Percentiles rank a stretch among this genome's conserved stretches.
These are phyloP conservation scores for Backusella macrospora DNA, from an alignment of 192 early-diverging fungal genomes.

Conservation along the genomic window DNA sequence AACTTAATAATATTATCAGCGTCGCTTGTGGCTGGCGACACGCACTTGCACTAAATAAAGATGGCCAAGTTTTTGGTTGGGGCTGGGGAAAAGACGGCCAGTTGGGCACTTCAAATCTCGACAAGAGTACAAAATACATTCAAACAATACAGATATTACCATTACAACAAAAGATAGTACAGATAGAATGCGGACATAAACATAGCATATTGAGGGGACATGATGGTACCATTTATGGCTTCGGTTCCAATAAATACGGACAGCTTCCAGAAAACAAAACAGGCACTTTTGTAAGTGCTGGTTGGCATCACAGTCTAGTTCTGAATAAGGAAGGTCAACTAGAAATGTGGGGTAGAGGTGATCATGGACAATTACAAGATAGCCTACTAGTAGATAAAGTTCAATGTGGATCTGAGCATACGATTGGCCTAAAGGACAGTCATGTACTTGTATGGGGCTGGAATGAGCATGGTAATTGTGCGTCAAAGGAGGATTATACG, in stretches of 20 bases:
- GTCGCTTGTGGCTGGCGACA: conserved; percentile 71
- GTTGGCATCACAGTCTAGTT: conserved; percentile 63
- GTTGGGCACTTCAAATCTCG: conserved; percentile 38
- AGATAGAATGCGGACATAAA: conserved; percentile 66
- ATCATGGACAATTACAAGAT: conserved; percentile 64
- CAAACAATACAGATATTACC: conserved; percentile 26
- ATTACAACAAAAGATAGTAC: conserved; percentile 38
- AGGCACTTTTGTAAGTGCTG: conserved; percentile 47
- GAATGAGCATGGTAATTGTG: conserved; percentile 96
- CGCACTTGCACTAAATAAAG: conserved; percentile 50
- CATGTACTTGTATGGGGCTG: conserved; percentile 79
- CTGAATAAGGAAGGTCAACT: conserved; percentile 38
- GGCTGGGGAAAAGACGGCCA: conserved; percentile 64
- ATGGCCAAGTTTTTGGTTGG: conserved; percentile 50
- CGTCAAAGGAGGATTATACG: conserved; percentile 43
- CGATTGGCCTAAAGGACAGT: conserved; percentile 53
- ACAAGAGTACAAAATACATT: conserved; percentile 29
- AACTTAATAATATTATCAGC: conserved; percentile 38
- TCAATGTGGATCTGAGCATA: conserved; percentile 80
- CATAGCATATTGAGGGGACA: conserved; percentile 58
- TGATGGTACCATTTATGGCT: conserved; percentile 50
- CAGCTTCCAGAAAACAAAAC: conserved; percentile 48
- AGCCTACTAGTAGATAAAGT: conserved; percentile 29
- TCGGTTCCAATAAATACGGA: conserved; percentile 67
- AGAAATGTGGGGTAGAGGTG: conserved; percentile 74